A percentile compares a stretch with the other conserved stretches of the same genome.
These are phyloP conservation scores for Neocucurbitaria cava DNA, from an alignment of 2,329 filamentous ascomycete genomes.

Conservation along the genomic window DNA sequence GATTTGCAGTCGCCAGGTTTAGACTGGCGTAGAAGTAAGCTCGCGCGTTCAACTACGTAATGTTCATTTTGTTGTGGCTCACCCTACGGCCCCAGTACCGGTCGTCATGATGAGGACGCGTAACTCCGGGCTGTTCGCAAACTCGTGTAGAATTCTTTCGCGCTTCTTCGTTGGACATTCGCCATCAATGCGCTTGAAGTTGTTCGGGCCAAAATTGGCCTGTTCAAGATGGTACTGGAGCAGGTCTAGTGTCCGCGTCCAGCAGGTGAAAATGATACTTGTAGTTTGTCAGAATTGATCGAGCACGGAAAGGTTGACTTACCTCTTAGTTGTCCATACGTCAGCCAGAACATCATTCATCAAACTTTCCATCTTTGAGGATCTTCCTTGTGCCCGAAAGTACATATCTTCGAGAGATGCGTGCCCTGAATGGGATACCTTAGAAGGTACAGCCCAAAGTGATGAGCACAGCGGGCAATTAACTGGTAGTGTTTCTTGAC, in stretches of 20 bases:
- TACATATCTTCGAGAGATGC: constrained; percentile 32
- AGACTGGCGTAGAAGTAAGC: not conserved
- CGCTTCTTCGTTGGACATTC: constrained; percentile 47
- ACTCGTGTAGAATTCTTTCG: constrained; percentile 50
- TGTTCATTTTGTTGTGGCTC: constrained; percentile 8
- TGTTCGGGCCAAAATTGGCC: not conserved
- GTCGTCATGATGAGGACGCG: constrained; percentile 61
- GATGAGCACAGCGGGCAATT: constrained; percentile 34
- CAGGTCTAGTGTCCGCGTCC: constrained; percentile 39
- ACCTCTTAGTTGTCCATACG: constrained; percentile 38
- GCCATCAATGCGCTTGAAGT: constrained; percentile 56
- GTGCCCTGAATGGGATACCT: not conserved
- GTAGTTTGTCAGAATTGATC: not conserved
- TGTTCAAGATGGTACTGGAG: constrained; percentile 20
- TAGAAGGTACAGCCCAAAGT: constrained; percentile 10
- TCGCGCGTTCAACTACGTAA: not conserved
- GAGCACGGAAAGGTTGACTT: not conserved
- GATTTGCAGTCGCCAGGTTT: constrained; percentile 54
- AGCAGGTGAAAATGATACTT: constrained; percentile 44
- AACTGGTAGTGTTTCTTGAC: constrained; percentile 5
- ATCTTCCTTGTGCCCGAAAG: constrained; percentile 37
- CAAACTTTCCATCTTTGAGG: constrained; percentile 46
- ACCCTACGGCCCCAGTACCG: constrained; percentile 61
- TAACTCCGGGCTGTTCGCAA: constrained; percentile 32
- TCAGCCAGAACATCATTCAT: constrained; percentile 42